Evolutionary conservation across 2,329 filamentous ascomycete species (phyloP), one percentile per base, ranked within the genome.

Genomic region (Colletotrichum abscissum): DNA sequence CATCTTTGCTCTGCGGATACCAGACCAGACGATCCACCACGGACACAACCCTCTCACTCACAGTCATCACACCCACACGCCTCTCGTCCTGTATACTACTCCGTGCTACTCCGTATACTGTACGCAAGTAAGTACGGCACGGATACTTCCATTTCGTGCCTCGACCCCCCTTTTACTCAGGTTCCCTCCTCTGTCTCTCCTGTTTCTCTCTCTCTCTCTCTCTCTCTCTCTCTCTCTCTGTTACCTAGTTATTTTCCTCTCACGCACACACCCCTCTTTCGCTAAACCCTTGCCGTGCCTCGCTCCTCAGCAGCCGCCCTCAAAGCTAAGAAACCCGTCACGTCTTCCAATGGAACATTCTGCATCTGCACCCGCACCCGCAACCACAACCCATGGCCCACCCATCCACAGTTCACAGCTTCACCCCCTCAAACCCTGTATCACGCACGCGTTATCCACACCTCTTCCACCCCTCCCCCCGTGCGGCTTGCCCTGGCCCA

Each of bases 11-110:
- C 58, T 30, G 65, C 54, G 69, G 42, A 64, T 54, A 69, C 64
- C 54, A 64, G 69, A 64, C 69, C 69, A 69, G 69, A 72, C 69
- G 69, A 72, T 69, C 69, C 69, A 72, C 69, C 56, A 71, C 63
- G 46, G 69, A 68, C 69, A 72, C 72, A 66, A 73, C 60, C 71
- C 49, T 70, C 70, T 33, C 67, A 5, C 67, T 65, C 55, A 69
- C 56, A 49, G 28, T 22, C 67, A 24, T 30, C 33, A 55, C 24
- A 46, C 33, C 57, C 30, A 56, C 30, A 52, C 33, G 49, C 22
- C 26, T 22, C 22, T 49, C 11, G 11, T 55, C 46, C 19, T 49
- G 16, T 62, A 54, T n/a, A 22, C 52, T 38, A 57, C 33, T 35
- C 33, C 33, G 33, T 35, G 33, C 16, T 42, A n/a, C n/a, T n/a